These are phyloP conservation scores for Musa acuminata DNA, from an alignment of 176 grass and related monocot species.

Conservation along the genomic window DNA sequence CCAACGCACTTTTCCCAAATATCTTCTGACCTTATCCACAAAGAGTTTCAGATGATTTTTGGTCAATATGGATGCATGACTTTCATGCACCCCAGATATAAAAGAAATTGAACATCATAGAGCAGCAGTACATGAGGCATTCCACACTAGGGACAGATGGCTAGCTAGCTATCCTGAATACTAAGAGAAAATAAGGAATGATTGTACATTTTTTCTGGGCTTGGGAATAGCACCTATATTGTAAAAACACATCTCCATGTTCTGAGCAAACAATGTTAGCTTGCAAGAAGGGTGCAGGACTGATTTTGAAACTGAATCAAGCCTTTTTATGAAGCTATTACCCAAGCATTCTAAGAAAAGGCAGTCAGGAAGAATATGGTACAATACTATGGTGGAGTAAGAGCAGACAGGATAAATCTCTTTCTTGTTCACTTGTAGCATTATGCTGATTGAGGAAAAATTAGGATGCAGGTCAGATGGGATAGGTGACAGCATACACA, in stretches of 20 bases:
- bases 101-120: too few species aligned
- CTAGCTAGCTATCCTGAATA: not conserved
- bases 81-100: not conserved
- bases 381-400: too few species aligned
- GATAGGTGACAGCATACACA: too few species aligned
- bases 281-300: not conserved
- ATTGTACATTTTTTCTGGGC: too few species aligned
- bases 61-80: not conserved
- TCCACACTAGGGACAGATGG: not conserved
- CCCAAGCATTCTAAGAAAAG: not conserved
- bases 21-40: not conserved
- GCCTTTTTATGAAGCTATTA: not conserved
- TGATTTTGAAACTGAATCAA: not conserved
- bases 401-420: too few species aligned
- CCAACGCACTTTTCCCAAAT: not conserved
- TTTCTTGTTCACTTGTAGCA: too few species aligned
- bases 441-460: too few species aligned
- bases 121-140: not conserved
- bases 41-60: not conserved
- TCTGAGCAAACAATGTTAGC: not conserved
- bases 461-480: too few species aligned
- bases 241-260: not conserved
- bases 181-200: too few species aligned
- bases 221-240: not conserved
- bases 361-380: not conserved